A percentile compares a stretch with the other conserved stretches of the same genome.
Evolutionary conservation across 1,139 yeast species (phyloP).

Genomic region (Lodderomyces oxycetoniae): DNA sequence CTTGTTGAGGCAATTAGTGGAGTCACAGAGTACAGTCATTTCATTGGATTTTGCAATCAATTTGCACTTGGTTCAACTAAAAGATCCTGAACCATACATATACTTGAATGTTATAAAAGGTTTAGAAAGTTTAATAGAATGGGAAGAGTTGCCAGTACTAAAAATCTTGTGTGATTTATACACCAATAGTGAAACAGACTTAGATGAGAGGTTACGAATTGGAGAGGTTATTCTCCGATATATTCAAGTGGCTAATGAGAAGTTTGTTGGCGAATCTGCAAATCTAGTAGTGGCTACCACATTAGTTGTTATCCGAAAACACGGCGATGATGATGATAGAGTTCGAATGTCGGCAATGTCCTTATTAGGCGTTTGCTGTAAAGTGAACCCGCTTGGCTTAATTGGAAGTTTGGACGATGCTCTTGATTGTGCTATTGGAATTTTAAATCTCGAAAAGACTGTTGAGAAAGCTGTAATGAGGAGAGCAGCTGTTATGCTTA

Average conservation of each 20-base stretch:
- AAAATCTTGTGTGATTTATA: conserved; percentile 42
- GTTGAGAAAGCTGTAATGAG: conserved; percentile 54
- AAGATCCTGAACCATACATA: conserved; percentile 81
- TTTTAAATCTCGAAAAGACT: conserved; percentile 53
- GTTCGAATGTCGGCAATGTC: conserved; percentile 86
- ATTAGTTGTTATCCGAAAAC: conserved; percentile 35
- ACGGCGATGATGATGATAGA: conserved; percentile 45
- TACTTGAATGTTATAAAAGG: conserved; percentile 83
- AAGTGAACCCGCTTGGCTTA: conserved; percentile 54
- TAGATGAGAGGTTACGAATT: conserved; percentile 66
- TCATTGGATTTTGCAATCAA: conserved; percentile 52
- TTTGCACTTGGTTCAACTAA: conserved; percentile 60
- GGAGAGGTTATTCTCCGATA: conserved; percentile 76
- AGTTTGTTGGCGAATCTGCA: conserved; percentile 41
- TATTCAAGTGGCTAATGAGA: conserved; percentile 46
- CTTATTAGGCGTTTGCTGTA: conserved; percentile 64
- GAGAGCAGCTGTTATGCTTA: conserved; percentile 67
- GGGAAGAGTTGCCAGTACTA: conserved; percentile 38
- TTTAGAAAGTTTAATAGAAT: conserved; percentile 52
- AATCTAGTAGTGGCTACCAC: conserved; percentile 26
- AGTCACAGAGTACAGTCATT: conserved; percentile 46
- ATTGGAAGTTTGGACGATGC: conserved; percentile 46
- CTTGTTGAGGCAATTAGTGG: conserved; percentile 56
- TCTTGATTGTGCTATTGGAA: conserved; percentile 72
- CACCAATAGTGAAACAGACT: conserved; percentile 22